Evolutionary conservation across 441 rosid genomes (phyloP), one percentile per base, ranked within the genome.

Genomic region (Erodium chrysanthum): DNA sequence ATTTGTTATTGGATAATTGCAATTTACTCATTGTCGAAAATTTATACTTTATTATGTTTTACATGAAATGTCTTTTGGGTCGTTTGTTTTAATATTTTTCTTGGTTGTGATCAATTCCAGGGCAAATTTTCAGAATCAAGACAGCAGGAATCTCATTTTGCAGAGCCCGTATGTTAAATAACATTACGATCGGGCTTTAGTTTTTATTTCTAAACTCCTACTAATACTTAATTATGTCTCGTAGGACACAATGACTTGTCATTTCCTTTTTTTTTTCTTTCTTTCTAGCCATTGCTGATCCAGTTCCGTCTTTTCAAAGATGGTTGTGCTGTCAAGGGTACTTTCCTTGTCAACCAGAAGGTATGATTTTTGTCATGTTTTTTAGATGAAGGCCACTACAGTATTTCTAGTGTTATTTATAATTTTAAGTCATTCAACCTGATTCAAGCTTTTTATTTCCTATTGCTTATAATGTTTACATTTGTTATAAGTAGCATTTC

Each of bases 271-370:
- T 35, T 35, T 35, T 35, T 35, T 35, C 7, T 54, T 20, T 54
- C 20, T 10, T 54, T 74, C 69, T 68, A 92, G 98, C 96, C 96
- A 77, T 76, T 90, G 77, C 79, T 92, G 70, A 83, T 90, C 69
- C 96, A 90, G 73, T 82, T 79, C 71, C 89, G 96, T 52, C 85
- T 90, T 75, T 92, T 84, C 76, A 23, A 83, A 73, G 71, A 84
- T 7, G 96, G 96, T 74, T 27, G n/a, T 61, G 93, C 98, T 64
- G 76, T 82, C 69, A 92, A 88, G 77, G 98, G 96, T 68, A 90
- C 92, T 66, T 64, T 90, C 21, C 87, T 92, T 6, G 71, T 83
- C 25, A 77, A 90, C 66, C 87, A 84, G 74, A 82, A 83, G 85
- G 96, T 88, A 71, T 69, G 56, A 11, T 37, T 68, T 63, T 68